Percentiles rank a stretch among this genome's conserved stretches.
Evolutionary conservation across 2,329 filamentous ascomycete species (phyloP).

Genomic region (Lizonia empirigonia): DNA sequence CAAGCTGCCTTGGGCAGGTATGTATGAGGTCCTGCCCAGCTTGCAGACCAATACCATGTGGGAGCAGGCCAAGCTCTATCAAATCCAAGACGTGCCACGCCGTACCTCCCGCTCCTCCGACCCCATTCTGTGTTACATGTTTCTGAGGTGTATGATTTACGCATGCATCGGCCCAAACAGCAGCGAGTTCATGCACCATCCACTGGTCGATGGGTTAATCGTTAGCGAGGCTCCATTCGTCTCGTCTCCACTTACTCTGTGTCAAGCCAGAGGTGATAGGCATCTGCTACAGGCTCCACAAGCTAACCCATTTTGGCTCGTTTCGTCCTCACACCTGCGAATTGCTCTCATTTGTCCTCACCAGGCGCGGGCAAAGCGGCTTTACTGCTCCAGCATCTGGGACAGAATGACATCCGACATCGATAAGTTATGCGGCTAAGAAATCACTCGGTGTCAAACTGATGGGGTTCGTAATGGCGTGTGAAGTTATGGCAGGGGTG

Average conservation of each 20-base stretch:
- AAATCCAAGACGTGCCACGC: constrained; percentile 28
- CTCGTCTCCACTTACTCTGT: constrained; percentile 25
- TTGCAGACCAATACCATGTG: not conserved
- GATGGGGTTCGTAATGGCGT: constrained; percentile 18
- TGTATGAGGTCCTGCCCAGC: not conserved
- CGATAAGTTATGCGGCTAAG: constrained; percentile 12
- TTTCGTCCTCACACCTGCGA: constrained; percentile 26
- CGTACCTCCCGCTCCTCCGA: constrained; percentile 28
- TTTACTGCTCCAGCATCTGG: constrained; percentile 24
- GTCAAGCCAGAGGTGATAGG: constrained; percentile 28
- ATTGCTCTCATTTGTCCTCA: constrained; percentile 30
- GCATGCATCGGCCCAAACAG: constrained; percentile 35
- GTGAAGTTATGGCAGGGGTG: constrained; percentile 21
- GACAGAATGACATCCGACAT: constrained; percentile 31
- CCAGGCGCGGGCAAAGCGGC: constrained; percentile 26
- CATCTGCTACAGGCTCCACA: constrained; percentile 27
- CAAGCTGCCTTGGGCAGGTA: constrained; percentile 5
- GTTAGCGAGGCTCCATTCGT: constrained; percentile 24
- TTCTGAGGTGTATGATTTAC: constrained; percentile 41
- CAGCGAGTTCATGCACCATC: constrained; percentile 28
- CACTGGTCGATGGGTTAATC: constrained; percentile 22
- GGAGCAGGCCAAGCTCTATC: constrained; percentile 1
- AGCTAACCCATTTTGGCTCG: constrained; percentile 27
- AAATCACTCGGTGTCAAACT: constrained; percentile 19
- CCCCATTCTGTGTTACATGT: constrained; percentile 27